phyloP scores from a whole-genome alignment of 73 alveolate species.

The Paramecium primaurelia region DNA sequence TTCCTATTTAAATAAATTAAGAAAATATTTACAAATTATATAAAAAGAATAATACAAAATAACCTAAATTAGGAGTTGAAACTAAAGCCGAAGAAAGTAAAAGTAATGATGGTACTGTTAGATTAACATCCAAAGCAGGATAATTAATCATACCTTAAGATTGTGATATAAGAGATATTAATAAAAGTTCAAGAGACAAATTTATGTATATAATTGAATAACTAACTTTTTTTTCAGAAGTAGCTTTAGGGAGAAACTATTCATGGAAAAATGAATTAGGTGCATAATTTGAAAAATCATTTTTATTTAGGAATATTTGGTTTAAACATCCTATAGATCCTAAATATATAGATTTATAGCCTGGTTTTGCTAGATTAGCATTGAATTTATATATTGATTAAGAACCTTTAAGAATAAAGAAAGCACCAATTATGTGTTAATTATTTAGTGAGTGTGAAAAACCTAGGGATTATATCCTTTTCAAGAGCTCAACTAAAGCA shows the following conservation, averaged over 20 bases:
- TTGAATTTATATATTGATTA: slow-evolving; percentile 6
- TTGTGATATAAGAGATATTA: background rate
- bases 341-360: background rate
- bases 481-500: background rate
- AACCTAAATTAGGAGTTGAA: slow-evolving; percentile 28
- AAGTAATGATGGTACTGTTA: slow-evolving; percentile 28
- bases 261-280: slow-evolving; percentile 32
- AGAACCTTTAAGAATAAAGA: slow-evolving; percentile 12
- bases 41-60: background rate
- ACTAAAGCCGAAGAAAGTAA: slow-evolving; percentile 27
- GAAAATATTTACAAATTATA: slow-evolving; percentile 48
- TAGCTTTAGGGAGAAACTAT: slow-evolving; percentile 17
- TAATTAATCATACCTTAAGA: background rate
- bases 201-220: background rate
- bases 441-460: background rate
- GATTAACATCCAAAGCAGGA: slow-evolving; percentile 17
- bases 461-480: background rate
- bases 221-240: slow-evolving; percentile 4
- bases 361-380: slow-evolving; percentile 45
- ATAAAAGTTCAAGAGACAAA: background rate
- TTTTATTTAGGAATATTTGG: slow-evolving; percentile 42
- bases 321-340: background rate
- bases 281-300: slow-evolving; percentile 43
- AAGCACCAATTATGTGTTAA: slow-evolving; percentile 19
- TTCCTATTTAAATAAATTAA: slow-evolving; percentile 31